Percentiles rank a stretch among this genome's conserved stretches.
These are phyloP conservation scores for Cunninghamia lanceolata DNA, from an alignment of 75 land plant genomes.

Conservation along the genomic window DNA sequence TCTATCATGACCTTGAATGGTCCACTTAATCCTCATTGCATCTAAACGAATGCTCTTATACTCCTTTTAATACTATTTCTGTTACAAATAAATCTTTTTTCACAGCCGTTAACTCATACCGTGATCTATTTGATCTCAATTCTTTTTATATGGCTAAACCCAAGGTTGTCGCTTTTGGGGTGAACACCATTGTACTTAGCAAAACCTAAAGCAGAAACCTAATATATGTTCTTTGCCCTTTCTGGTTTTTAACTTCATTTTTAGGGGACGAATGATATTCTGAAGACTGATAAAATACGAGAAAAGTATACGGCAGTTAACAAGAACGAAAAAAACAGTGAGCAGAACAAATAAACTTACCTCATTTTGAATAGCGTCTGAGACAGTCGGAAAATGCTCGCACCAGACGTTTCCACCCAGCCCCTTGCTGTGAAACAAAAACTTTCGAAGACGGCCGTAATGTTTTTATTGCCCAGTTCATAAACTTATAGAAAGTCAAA, in stretches of 20 bases:
- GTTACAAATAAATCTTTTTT: background rate
- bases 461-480: too few relatives aligned
- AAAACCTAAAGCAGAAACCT: background rate
- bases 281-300: background rate
- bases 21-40: too few relatives aligned
- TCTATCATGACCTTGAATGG: too few relatives aligned
- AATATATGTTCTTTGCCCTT: background rate
- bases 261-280: background rate
- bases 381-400: background rate
- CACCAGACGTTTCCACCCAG: too few relatives aligned
- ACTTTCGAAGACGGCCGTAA: too few relatives aligned
- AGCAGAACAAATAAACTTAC: background rate
- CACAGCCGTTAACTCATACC: background rate
- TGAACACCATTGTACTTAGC: background rate
- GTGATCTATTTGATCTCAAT: background rate
- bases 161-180: background rate
- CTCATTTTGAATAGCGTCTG: background rate
- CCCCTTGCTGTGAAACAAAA: too few relatives aligned
- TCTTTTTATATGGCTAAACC: background rate
- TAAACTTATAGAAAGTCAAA: too few relatives aligned
- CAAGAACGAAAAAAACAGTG: background rate
- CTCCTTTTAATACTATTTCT: background rate
- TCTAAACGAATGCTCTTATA: background rate
- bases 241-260: background rate
- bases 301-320: background rate